Conservation (phyloP, 1,284 basidiomycete genomes). For the Trichosporon sp. region DNA sequence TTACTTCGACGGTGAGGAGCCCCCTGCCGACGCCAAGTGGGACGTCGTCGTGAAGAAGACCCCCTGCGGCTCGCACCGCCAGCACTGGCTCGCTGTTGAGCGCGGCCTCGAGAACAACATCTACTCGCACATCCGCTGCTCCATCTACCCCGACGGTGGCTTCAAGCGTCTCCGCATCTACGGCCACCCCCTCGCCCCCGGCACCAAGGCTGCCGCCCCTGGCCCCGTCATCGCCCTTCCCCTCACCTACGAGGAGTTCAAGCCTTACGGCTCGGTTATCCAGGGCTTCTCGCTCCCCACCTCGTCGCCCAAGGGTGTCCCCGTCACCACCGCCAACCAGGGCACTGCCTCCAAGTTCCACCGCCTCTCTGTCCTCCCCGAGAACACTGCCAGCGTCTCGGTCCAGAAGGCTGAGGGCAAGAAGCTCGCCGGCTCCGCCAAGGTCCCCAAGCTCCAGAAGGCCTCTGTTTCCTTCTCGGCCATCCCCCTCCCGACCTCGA, state of each 20-base stretch:
- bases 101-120: slow-evolving; percentile 55
- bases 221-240: slow-evolving; percentile 57
- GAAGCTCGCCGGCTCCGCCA: neutral
- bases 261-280: slow-evolving; percentile 77
- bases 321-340: slow-evolving; percentile 63
- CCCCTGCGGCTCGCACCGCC: slow-evolving; percentile 81
- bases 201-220: slow-evolving; percentile 10
- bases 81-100: slow-evolving; percentile 80
- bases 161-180: slow-evolving; percentile 83
- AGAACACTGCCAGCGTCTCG: slow-evolving; percentile 55
- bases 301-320: slow-evolving; percentile 55
- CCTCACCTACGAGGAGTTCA: slow-evolving; percentile 76
- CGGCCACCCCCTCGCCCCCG: slow-evolving; percentile 56
- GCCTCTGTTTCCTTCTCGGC: slow-evolving; percentile 19
- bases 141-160: slow-evolving; percentile 92
- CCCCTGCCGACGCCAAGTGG: slow-evolving; percentile 59
- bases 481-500: neutral
- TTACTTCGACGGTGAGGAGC: slow-evolving; percentile 30
- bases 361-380: slow-evolving; percentile 65
- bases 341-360: slow-evolving; percentile 87
- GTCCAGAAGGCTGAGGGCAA: slow-evolving; percentile 35
- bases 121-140: slow-evolving; percentile 81
- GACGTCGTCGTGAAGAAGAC: slow-evolving; percentile 66
- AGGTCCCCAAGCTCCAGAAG: slow-evolving; percentile 11
- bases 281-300: slow-evolving; percentile 58